Evolutionary conservation across 1,139 yeast species (phyloP).

Genomic region (Suhomyces guaymorum): DNA sequence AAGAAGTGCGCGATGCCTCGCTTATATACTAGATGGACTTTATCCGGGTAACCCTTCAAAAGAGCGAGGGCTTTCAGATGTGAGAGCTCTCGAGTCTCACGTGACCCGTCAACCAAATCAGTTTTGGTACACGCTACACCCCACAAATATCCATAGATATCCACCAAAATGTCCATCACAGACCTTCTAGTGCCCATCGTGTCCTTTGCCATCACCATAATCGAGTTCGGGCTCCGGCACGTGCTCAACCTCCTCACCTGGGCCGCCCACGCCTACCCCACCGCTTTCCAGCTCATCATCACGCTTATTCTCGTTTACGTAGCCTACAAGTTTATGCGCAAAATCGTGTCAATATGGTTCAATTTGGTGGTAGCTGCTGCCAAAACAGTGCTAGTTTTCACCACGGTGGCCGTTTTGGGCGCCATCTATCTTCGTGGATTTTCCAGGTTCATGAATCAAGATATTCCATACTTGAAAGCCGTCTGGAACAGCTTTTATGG

Average conservation of each 20-base stretch:
- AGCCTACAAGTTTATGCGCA: constrained; percentile 22
- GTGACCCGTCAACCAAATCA: no score
- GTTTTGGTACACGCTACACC: no score
- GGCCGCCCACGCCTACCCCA: constrained; percentile 28
- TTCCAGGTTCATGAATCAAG: constrained; percentile 14
- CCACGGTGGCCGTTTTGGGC: constrained; percentile 12
- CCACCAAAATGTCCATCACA: constrained; percentile 5
- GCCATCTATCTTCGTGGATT: constrained; percentile 22
- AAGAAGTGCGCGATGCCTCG: constrained; percentile 16
- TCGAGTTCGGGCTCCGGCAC: constrained; percentile 19
- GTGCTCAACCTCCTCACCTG: constrained; percentile 18
- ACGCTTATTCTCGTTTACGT: constrained; percentile 24
- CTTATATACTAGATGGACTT: constrained; percentile 9
- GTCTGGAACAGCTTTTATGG: constrained; percentile 1
- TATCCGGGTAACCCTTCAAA: constrained; percentile 16
- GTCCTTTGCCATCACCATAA: constrained; percentile 15
- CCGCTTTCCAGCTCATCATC: constrained; percentile 22
- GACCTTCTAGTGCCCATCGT: constrained; percentile 12
- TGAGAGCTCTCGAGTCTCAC: no score
- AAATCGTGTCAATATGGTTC: constrained; percentile 30
- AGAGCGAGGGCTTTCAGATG: no score
- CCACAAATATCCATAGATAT: no score
- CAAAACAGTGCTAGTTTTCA: constrained; percentile 20
- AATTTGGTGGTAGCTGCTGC: constrained; percentile 23
- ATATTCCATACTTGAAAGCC: constrained; percentile 11